phyloP scores from a whole-genome alignment of 257 asterid genomes.

The Ajuga chamaepitys region DNA sequence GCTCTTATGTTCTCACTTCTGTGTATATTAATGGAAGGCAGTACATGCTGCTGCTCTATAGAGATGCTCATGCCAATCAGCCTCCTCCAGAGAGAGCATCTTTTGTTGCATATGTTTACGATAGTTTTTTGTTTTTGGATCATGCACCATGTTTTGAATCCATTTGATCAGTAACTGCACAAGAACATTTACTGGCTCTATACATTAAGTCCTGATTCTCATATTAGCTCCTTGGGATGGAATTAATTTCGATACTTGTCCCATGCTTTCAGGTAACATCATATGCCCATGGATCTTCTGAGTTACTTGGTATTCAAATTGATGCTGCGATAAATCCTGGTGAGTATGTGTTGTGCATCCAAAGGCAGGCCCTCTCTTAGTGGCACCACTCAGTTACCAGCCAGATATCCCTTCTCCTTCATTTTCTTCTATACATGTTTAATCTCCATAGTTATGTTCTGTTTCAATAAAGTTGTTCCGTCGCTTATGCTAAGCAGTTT shows the following conservation, averaged over 20 bases:
- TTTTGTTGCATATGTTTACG: background rate
- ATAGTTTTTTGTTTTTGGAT: background rate
- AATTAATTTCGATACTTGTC: slow-evolving; percentile 15
- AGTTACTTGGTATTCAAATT: slow-evolving; percentile 94
- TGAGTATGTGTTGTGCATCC: slow-evolving; percentile 20
- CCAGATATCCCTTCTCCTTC: slow-evolving; percentile 8
- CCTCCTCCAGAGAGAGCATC: background rate
- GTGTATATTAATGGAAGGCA: background rate
- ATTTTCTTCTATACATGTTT: background rate
- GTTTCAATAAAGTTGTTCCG: background rate
- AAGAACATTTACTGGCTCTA: background rate
- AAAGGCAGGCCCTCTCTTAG: background rate
- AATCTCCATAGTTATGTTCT: slow-evolving; percentile 5
- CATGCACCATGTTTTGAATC: background rate
- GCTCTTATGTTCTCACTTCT: background rate
- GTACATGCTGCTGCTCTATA: background rate
- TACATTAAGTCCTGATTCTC: background rate
- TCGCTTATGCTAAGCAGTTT: slow-evolving; percentile 22
- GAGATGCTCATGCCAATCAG: background rate
- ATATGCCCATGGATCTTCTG: slow-evolving; percentile 96
- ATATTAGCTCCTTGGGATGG: background rate
- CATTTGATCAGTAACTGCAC: background rate
- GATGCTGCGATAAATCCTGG: slow-evolving; percentile 99
- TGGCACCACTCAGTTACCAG: background rate
- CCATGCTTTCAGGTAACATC: slow-evolving; percentile 71